phyloP scores from a whole-genome alignment of 2,329 filamentous ascomycete genomes.

The Sphaerulina musiva region DNA sequence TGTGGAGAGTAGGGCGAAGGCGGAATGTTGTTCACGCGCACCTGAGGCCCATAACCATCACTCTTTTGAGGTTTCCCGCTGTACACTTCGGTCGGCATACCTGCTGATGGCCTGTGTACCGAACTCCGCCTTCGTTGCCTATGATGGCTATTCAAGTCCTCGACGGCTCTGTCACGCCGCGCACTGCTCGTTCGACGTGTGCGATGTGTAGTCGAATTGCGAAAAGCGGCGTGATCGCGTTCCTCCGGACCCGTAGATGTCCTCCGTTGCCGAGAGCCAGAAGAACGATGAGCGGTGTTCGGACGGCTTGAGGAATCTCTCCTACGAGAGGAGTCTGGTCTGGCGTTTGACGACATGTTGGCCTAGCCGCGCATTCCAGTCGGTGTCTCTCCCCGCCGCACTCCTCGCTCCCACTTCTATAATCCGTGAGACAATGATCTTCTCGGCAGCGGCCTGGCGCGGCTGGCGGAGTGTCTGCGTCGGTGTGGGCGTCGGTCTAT shows the following conservation, averaged over 20 bases:
- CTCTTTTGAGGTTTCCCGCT: slow-evolving; percentile 34
- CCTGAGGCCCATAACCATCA: slow-evolving; percentile 13
- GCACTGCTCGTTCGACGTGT: slow-evolving; percentile 20
- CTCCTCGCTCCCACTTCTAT: neutral
- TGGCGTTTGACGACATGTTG: slow-evolving; percentile 21
- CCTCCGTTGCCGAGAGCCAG: slow-evolving; percentile 58
- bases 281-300: slow-evolving; percentile 29
- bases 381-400: slow-evolving; percentile 1
- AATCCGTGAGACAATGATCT: neutral
- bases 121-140: slow-evolving; percentile 24
- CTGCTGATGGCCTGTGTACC: slow-evolving; percentile 8
- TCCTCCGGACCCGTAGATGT: slow-evolving; percentile 49
- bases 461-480: neutral
- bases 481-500: neutral
- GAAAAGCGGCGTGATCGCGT: slow-evolving; percentile 51
- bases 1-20: slow-evolving; percentile 42
- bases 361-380: slow-evolving; percentile 11
- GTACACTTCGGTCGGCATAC: slow-evolving; percentile 8
- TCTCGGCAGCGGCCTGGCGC: neutral
- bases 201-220: slow-evolving; percentile 19
- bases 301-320: slow-evolving; percentile 10
- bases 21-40: slow-evolving; percentile 16
- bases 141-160: slow-evolving; percentile 19
- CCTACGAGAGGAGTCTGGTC: slow-evolving; percentile 13
- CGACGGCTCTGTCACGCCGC: slow-evolving; percentile 12